Conservation (phyloP, 306 rosid species). For the Acmispon strigosus region DNA sequence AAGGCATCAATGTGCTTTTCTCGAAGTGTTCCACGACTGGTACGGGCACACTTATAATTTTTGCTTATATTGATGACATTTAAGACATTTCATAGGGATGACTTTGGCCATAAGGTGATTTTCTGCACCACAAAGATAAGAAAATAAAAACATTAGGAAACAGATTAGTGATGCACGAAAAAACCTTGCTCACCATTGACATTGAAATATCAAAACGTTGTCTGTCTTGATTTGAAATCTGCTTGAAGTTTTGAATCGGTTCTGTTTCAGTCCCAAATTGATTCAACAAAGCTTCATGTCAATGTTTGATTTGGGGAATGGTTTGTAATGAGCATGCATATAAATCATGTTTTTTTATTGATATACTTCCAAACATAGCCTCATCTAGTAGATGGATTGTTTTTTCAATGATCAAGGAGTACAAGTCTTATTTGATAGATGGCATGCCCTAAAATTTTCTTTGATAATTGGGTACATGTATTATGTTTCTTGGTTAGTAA, state of each 20-base stretch:
- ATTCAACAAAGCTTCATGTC: neutral
- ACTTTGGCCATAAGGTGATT: neutral
- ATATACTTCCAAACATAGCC: neutral
- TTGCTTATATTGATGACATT: constrained; percentile 10
- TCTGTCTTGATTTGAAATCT: neutral
- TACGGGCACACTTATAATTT: constrained; percentile 28
- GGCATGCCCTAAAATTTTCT: neutral
- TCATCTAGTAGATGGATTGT: neutral
- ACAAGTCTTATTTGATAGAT: neutral
- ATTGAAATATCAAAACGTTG: neutral
- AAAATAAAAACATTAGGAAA: neutral
- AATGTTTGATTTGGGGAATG: constrained; percentile 4
- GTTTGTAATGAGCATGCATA: neutral
- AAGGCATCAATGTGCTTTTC: constrained; percentile 88
- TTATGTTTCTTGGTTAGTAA: neutral
- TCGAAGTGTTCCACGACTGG: constrained; percentile 84
- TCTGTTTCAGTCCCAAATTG: neutral
- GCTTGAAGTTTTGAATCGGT: neutral
- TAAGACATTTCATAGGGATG: constrained; percentile 3
- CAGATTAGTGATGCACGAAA: constrained; percentile 2
- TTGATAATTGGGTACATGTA: neutral
- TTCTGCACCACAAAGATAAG: neutral
- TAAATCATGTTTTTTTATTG: neutral
- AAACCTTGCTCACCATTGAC: neutral
- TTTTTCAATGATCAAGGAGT: neutral